A percentile compares a stretch with the other conserved stretches of the same genome.
Conservation (phyloP, 495 filamentous ascomycete species). For the Podospora fimiseda region DNA sequence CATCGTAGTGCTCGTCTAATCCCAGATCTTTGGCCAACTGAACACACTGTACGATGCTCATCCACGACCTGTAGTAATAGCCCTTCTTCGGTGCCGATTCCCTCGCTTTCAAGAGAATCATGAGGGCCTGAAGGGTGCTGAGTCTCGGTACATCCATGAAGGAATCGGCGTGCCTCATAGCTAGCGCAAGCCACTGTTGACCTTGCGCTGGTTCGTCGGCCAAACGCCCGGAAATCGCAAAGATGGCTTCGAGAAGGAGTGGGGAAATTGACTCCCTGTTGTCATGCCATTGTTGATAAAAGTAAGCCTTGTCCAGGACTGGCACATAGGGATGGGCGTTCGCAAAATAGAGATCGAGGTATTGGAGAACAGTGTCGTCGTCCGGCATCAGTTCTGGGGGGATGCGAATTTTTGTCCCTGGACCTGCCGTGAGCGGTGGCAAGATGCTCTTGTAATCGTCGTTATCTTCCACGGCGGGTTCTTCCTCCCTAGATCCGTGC, state of each 20-base stretch:
- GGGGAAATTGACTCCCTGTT: conserved; percentile 84
- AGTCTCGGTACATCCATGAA: conserved; percentile 92
- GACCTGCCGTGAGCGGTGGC: conserved; percentile 58
- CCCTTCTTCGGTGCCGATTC: conserved; percentile 88
- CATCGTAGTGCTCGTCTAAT: conserved; percentile 76
- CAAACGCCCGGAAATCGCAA: conserved; percentile 81
- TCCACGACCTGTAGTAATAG: conserved; percentile 98
- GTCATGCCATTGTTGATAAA: conserved; percentile 90
- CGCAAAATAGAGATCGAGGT: conserved; percentile 88
- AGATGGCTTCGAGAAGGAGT: conserved; percentile 88
- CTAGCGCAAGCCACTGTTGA: conserved; percentile 90
- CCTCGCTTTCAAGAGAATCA: conserved; percentile 84
- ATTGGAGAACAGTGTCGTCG: conserved; percentile 73
- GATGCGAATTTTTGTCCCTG: conserved; percentile 75
- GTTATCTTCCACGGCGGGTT: conserved; percentile 68
- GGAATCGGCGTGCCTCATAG: conserved; percentile 86
- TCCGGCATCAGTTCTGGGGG: conserved; percentile 91
- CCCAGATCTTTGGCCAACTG: conserved; percentile 92
- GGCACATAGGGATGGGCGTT: conserved; percentile 97
- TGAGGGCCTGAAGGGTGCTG: conserved; percentile 87
- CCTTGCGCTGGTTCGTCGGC: conserved; percentile 78
- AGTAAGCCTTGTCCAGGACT: conserved; percentile 73
- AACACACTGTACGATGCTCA: conserved; percentile 86
- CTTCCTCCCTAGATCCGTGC: conserved; percentile 52
- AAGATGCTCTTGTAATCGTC: conserved; percentile 59